phyloP scores from a whole-genome alignment of 2,329 filamentous ascomycete species.

The Claviceps quebecensis region DNA sequence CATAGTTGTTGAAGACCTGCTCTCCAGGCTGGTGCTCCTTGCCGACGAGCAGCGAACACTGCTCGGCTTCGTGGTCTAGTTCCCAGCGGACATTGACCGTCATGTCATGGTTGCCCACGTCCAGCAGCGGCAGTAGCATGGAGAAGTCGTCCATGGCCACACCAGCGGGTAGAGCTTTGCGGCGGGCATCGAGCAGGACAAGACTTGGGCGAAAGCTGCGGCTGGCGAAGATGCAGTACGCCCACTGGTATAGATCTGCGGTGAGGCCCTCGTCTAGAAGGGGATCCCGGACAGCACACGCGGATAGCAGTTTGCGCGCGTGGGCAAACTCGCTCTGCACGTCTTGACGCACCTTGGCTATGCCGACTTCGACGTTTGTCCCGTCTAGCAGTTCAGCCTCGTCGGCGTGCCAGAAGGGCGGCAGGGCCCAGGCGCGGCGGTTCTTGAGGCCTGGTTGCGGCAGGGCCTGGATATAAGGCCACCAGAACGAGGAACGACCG shows the following conservation, averaged over 20 bases:
- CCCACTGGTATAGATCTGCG: conserved; percentile 45
- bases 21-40: conserved; percentile 34
- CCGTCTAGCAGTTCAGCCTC: conserved; percentile 44
- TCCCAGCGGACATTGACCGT: conserved; percentile 46
- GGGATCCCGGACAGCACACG: conserved; percentile 6
- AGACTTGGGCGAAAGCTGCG: conserved; percentile 50
- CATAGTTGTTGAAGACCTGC: conserved; percentile 59
- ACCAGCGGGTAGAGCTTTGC: conserved; percentile 15
- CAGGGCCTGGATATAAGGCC: conserved; percentile 50
- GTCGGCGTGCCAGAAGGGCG: conserved; percentile 48
- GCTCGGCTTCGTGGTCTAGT: conserved; percentile 22
- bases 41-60: conserved; percentile 29
- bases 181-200: conserved; percentile 27
- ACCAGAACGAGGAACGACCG: conserved; percentile 48
- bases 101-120: conserved; percentile 59
- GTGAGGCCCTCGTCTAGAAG: conserved; percentile 24
- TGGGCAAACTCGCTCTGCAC: conserved; percentile 32
- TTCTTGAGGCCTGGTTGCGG: conserved; percentile 42
- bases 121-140: conserved; percentile 55
- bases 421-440: conserved; percentile 35
- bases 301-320: conserved; percentile 20
- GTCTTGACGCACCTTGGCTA: conserved; percentile 31
- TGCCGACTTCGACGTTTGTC: conserved; percentile 36
- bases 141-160: conserved; percentile 44
- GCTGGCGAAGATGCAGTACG: conserved; percentile 49